Base-by-base conservation (phyloP, 192 early-diverging fungal genomes). In the Backusella luteola region DNA sequence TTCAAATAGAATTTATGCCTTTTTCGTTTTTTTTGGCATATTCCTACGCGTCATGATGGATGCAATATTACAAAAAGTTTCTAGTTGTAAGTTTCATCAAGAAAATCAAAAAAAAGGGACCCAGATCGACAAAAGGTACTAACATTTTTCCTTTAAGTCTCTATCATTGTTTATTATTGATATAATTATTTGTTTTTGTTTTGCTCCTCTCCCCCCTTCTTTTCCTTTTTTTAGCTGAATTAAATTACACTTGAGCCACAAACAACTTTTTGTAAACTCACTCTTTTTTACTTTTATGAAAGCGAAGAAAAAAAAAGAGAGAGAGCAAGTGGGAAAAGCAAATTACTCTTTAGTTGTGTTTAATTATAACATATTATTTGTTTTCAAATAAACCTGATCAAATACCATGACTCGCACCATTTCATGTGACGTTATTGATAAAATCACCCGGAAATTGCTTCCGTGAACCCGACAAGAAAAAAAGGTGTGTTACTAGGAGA, bases 371-470 rank as follows among this genome's bases (percentile, higher is more conserved):
- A 59, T 39, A 23, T 59, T 63, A 63, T 63, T 63, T 63, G 56
- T 63, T 63, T 63, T 63, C 23, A 63, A 63, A 29, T 29, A 63
- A 63, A n/a, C 56, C 56, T 63, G 56, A 63, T 63, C 56, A 63
- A 11, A 63, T 63, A 63, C 56, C 56, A 63, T 63, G 56, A 63
- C 56, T 63, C 56, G 56, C 56, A 63, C 56, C 56, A 63, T 63
- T 63, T 63, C 56, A 63, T 63, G 56, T 63, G 56, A 63, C 26
- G 56, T 14, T 26, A 26, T 26, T 63, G 21, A 63, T 63, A 63
- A 63, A 63, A 63, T 63, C 56, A 63, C 56, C 56, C 56, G 56
- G 56, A 63, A 29, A 63, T 29, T 63, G 56, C 56, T 63, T 63
- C 56, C 56, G 56, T 11, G 56, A 29, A 63, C 9, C 56, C 56